Evolutionary conservation across 2,329 filamentous ascomycete species (phyloP).

Genomic region (Spiromastix sp.): DNA sequence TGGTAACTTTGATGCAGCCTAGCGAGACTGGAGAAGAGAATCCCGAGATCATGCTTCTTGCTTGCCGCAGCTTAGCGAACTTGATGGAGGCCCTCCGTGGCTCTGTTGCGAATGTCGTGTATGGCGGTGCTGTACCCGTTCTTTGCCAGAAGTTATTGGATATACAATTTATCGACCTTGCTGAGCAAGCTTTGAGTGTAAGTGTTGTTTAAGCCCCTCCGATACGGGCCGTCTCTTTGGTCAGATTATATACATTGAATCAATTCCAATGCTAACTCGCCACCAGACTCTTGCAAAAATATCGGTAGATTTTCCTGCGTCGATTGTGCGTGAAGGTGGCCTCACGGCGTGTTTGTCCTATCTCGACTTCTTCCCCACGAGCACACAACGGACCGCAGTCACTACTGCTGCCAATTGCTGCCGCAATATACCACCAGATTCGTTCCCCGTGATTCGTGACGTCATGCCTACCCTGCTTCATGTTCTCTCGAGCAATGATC

Average conservation of each 20-base stretch:
- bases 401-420: conserved; percentile 98
- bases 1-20: conserved; percentile 84
- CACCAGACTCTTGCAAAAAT: conserved; percentile 85
- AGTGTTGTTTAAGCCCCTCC: conserved; percentile 18
- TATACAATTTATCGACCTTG: conserved; percentile 93
- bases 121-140: conserved; percentile 90
- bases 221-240: conserved; percentile 4
- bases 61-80: conserved; percentile 91
- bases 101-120: conserved; percentile 90
- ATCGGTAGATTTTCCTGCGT: conserved; percentile 86
- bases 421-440: conserved; percentile 89
- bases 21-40: conserved; percentile 83
- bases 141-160: conserved; percentile 91
- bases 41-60: conserved; percentile 92
- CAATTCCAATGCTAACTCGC: background rate
- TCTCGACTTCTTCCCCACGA: conserved; percentile 94
- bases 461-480: conserved; percentile 94
- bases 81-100: conserved; percentile 93
- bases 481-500: conserved; percentile 83
- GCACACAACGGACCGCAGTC: conserved; percentile 90
- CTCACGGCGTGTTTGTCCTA: conserved; percentile 92
- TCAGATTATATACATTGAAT: background rate
- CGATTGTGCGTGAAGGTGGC: conserved; percentile 91
- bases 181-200: conserved; percentile 85
- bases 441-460: conserved; percentile 80